phyloP scores from a whole-genome alignment of 202 grass and related monocot genomes.

The Brachypodium distachyon region DNA sequence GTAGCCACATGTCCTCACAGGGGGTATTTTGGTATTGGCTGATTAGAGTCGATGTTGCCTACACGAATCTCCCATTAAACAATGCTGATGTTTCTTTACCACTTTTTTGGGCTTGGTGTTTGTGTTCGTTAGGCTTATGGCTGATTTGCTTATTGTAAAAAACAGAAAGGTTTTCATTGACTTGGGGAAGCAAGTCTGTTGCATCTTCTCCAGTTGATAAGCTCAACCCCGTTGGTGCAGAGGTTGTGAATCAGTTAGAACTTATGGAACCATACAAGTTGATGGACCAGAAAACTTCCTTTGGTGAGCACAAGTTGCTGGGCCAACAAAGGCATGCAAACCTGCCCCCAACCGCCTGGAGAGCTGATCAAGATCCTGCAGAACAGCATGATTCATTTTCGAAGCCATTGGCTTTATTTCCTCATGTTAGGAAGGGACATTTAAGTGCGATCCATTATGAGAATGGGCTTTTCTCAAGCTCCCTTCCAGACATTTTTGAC shows the following conservation, averaged over 20 bases:
- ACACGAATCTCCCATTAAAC: slow-evolving; percentile 1
- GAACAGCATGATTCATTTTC: slow-evolving; percentile 25
- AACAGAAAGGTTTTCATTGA: slow-evolving; percentile 25
- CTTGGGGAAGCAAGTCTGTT: slow-evolving; percentile 33
- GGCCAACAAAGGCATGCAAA: slow-evolving; percentile 29
- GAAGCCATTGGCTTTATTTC: slow-evolving; percentile 31
- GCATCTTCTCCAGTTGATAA: slow-evolving; percentile 42
- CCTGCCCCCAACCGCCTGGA: slow-evolving; percentile 23
- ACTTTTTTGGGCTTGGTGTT: neutral
- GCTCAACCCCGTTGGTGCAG: slow-evolving; percentile 17
- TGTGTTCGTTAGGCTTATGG: neutral
- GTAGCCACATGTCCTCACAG: slow-evolving; percentile 4
- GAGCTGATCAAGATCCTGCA: slow-evolving; percentile 32
- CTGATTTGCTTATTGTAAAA: slow-evolving; percentile 11
- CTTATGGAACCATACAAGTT: slow-evolving; percentile 18
- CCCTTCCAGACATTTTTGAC: slow-evolving; percentile 74
- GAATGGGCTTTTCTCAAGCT: slow-evolving; percentile 60
- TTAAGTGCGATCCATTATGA: slow-evolving; percentile 42
- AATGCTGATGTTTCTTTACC: slow-evolving; percentile 6
- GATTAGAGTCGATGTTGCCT: neutral
- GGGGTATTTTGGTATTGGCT: neutral
- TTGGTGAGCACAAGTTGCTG: slow-evolving; percentile 24
- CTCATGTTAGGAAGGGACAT: slow-evolving; percentile 33
- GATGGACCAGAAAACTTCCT: slow-evolving; percentile 36
- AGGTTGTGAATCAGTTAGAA: slow-evolving; percentile 31